phyloP scores from a whole-genome alignment of 805 yeast genomes.

The Myxozyma vanderwaltii region DNA sequence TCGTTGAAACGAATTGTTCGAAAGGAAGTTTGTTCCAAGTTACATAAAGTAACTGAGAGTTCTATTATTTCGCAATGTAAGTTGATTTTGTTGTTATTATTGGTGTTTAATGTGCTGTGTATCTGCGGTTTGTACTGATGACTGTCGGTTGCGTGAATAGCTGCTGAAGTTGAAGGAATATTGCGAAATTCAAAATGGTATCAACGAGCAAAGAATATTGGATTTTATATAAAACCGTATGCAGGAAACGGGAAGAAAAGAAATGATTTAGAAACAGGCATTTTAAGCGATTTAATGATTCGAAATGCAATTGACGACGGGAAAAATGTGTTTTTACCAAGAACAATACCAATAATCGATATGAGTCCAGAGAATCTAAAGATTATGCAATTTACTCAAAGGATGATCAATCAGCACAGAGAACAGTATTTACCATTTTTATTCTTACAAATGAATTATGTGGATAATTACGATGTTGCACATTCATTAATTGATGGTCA shows the following conservation, averaged over 20 bases:
- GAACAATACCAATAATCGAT: background rate
- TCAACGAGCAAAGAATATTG: slow-evolving; percentile 1
- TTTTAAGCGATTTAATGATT: slow-evolving; percentile 2
- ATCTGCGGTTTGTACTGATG: too few relatives aligned
- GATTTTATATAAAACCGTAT: slow-evolving; percentile 5
- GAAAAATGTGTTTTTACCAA: slow-evolving; percentile 6
- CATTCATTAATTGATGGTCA: background rate
- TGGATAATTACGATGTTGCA: background rate
- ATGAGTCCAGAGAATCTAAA: background rate
- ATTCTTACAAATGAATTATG: background rate
- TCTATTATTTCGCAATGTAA: slow-evolving; percentile 8
- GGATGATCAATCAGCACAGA: background rate
- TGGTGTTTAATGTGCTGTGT: background rate
- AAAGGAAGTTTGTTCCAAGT: background rate
- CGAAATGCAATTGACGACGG: slow-evolving; percentile 1
- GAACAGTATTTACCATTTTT: background rate
- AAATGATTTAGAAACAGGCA: slow-evolving; percentile 1
- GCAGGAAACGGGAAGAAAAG: slow-evolving; percentile 2
- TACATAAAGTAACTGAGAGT: background rate
- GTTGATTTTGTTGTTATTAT: too few relatives aligned
- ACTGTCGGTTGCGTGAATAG: too few relatives aligned
- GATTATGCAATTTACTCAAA: background rate
- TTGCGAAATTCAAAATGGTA: background rate
- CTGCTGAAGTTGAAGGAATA: background rate
- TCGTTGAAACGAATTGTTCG: background rate